Evolutionary conservation across 768 basidiomycete species (phyloP).

Genomic region (Tylopilus rubrobrunneus): DNA sequence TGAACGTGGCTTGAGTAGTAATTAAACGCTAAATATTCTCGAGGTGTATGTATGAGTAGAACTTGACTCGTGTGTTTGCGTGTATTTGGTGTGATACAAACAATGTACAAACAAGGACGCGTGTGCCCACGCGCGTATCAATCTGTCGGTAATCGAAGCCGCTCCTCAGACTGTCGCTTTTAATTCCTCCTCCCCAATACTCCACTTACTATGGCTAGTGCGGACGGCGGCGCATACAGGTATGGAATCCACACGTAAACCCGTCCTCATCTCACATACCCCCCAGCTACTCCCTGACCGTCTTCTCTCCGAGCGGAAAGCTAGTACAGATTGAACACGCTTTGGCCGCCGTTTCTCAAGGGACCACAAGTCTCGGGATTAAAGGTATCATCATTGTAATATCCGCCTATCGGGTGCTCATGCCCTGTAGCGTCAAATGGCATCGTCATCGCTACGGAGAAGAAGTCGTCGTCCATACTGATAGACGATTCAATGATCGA

Average conservation of each 20-base stretch:
- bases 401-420: conserved; percentile 19
- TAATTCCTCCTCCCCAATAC: conserved; percentile 12
- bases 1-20: conserved; percentile 24
- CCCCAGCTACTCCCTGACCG: conserved; percentile 93
- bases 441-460: conserved; percentile 98
- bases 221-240: conserved; percentile 83
- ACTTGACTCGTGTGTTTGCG: conserved; percentile 9
- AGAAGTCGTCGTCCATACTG: conserved; percentile 96
- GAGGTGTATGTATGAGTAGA: not conserved
- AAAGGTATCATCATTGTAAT: conserved; percentile 63
- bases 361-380: conserved; percentile 96
- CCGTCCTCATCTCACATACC: conserved; percentile 18
- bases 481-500: conserved; percentile 98
- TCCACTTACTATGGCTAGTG: conserved; percentile 60
- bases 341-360: conserved; percentile 90
- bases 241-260: conserved; percentile 23
- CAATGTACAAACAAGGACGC: conserved; percentile 26
- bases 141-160: conserved; percentile 9
- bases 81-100: conserved; percentile 19
- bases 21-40: too few relatives aligned
- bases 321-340: conserved; percentile 99
- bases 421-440: conserved; percentile 83
- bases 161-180: conserved; percentile 20
- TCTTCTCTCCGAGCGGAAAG: conserved; percentile 98
- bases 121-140: conserved; percentile 29